A percentile compares a stretch with the other conserved stretches of the same genome.
phyloP scores from a whole-genome alignment of 257 asterid genomes.

The Solanum medicagineum region DNA sequence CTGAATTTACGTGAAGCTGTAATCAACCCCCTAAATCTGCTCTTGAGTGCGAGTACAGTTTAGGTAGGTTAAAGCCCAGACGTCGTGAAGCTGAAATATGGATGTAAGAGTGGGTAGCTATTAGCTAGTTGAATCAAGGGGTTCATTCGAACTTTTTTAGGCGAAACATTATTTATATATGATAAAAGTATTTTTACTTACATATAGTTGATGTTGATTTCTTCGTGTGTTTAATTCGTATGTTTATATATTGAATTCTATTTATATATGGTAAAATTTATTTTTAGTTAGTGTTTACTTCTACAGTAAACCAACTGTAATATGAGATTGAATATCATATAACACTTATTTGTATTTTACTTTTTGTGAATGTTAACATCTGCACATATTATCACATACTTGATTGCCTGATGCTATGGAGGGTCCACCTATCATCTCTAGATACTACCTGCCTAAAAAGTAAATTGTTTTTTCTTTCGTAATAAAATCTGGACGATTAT shows the following conservation, averaged over 20 bases:
- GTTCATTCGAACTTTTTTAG: fast-evolving
- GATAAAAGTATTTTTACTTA: not conserved
- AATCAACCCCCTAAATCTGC: not conserved
- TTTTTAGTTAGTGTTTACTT: no score
- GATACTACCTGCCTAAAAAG: not conserved
- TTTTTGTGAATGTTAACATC: no score
- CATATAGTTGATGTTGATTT: no score
- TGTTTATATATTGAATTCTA: no score
- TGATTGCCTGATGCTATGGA: no score
- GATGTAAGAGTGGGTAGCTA: not conserved
- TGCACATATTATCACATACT: no score
- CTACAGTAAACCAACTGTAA: no score
- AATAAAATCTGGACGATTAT: not conserved
- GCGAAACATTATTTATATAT: not conserved
- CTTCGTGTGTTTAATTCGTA: no score
- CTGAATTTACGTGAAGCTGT: not conserved
- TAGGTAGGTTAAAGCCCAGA: not conserved
- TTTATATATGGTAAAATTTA: no score
- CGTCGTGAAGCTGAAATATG: not conserved
- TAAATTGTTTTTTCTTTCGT: not conserved
- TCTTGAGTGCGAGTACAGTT: not conserved
- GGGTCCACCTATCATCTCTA: not conserved
- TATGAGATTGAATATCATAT: no score
- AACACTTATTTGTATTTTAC: no score
- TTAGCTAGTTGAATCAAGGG: fast-evolving